Evolutionary conservation across 768 basidiomycete genomes (phyloP).

Genomic region (Boletales sp.): DNA sequence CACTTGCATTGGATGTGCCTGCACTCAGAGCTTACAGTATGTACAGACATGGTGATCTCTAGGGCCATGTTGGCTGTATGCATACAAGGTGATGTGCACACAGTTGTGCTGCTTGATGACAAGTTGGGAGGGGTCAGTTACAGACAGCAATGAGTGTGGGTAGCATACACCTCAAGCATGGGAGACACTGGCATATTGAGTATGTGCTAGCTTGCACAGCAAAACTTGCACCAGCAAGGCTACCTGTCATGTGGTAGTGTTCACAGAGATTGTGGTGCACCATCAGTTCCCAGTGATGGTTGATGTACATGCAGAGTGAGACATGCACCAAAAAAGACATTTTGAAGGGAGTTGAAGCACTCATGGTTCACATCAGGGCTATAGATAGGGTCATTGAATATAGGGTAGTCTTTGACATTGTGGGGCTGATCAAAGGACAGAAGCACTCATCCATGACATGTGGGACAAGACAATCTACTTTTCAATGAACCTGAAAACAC

Average conservation of each 20-base stretch:
- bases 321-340: no score
- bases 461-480: no score
- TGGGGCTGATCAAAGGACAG: no score
- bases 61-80: constrained; percentile 91
- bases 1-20: constrained; percentile 74
- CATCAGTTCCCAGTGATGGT: constrained; percentile 55
- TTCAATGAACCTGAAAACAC: no score
- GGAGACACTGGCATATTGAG: constrained; percentile 87
- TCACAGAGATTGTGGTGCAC: constrained; percentile 84
- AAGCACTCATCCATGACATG: no score
- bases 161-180: constrained; percentile 60
- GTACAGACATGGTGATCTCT: constrained; percentile 48
- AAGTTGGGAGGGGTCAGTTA: constrained; percentile 49
- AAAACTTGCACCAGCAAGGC: constrained; percentile 74
- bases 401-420: no score
- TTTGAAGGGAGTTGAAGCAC: no score
- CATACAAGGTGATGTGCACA: constrained; percentile 83
- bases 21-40: constrained; percentile 49
- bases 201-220: constrained; percentile 84
- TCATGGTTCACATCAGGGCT: no score
- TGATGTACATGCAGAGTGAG: not conserved
- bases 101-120: constrained; percentile 86
- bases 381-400: no score
- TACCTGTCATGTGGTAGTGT: constrained; percentile 71
- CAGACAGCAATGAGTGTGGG: no score